Conservation (phyloP, 2,329 filamentous ascomycete species). For the Hymenoscyphus fraxineus region DNA sequence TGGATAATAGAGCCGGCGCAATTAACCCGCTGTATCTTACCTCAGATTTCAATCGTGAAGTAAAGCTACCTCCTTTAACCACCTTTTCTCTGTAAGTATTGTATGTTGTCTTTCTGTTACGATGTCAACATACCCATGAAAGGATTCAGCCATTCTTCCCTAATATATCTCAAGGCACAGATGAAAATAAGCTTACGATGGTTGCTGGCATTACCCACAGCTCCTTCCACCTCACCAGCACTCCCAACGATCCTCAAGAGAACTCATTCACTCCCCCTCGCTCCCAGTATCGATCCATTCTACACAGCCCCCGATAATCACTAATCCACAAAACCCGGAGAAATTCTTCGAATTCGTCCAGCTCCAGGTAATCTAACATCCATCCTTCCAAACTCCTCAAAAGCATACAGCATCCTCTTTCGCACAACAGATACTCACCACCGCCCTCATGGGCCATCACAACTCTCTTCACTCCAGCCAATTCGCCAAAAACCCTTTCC, state of each 20-base stretch:
- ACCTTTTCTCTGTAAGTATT: neutral
- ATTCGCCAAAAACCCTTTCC: conserved; percentile 20
- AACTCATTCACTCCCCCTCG: conserved; percentile 20
- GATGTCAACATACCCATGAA: no score
- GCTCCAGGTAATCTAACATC: conserved; percentile 29
- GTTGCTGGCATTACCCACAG: neutral
- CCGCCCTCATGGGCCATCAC: conserved; percentile 38
- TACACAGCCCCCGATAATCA: conserved; percentile 34
- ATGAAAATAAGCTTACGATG: neutral
- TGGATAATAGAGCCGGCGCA: neutral
- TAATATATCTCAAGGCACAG: neutral
- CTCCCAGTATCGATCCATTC: conserved; percentile 38
- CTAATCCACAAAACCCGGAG: conserved; percentile 32
- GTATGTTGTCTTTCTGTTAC: no score
- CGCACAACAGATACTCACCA: conserved; percentile 38
- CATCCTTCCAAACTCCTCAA: conserved; percentile 5
- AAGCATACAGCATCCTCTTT: conserved; percentile 39
- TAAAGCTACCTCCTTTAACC: neutral
- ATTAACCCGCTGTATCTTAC: neutral
- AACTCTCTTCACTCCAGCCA: conserved; percentile 35
- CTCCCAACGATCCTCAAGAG: neutral
- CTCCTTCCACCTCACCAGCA: neutral
- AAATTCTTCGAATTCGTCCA: conserved; percentile 34
- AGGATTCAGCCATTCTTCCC: no score
- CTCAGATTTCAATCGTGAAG: neutral